Conservation (phyloP, 2,329 filamentous ascomycete genomes). For the Trichophyton verrucosum region DNA sequence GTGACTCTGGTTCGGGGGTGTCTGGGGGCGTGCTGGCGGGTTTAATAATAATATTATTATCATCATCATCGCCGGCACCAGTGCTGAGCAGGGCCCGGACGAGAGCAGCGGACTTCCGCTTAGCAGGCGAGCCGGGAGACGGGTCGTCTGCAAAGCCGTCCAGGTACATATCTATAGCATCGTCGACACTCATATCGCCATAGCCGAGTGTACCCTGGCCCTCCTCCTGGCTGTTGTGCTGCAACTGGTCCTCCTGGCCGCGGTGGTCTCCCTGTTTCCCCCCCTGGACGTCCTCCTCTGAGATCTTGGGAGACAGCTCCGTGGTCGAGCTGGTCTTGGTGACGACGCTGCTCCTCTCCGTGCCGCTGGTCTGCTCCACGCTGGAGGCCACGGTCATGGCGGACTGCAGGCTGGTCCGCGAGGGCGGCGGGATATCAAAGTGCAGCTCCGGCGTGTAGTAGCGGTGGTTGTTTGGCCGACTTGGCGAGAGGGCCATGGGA, state of each 20-base stretch:
- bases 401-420: conserved; percentile 49
- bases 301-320: conserved; percentile 47
- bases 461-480: conserved; percentile 5
- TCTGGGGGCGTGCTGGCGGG: not conserved
- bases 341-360: conserved; percentile 68
- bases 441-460: conserved; percentile 20
- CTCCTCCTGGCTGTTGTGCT: conserved; percentile 21
- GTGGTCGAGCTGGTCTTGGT: conserved; percentile 67
- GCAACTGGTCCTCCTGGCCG: too few species aligned
- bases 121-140: conserved; percentile 13
- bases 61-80: not conserved
- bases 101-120: conserved; percentile 27
- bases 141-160: conserved; percentile 41
- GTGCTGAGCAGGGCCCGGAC: conserved; percentile 1
- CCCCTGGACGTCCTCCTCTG: conserved; percentile 47
- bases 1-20: not conserved
- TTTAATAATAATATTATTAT: not conserved
- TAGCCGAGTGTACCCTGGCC: conserved; percentile 46
- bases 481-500: not conserved
- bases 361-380: conserved; percentile 47
- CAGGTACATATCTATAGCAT: conserved; percentile 49
- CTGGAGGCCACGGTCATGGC: conserved; percentile 47
- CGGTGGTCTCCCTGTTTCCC: conserved; percentile 15
- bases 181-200: conserved; percentile 45
- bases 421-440: conserved; percentile 19